Conservation (phyloP, 129 eudicot species). For the Tagetes patula region DNA sequence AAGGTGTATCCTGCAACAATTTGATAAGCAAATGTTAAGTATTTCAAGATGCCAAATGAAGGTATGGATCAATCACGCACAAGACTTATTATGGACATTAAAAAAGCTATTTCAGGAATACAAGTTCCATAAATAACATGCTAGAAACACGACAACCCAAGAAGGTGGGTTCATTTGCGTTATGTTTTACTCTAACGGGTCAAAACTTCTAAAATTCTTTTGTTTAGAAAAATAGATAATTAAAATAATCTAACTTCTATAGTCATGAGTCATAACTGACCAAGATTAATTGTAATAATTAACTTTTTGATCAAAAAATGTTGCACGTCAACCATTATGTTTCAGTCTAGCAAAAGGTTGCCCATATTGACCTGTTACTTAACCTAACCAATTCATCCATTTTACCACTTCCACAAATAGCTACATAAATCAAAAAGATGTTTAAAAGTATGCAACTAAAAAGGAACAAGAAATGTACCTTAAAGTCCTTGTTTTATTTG, state of each 20-base stretch:
- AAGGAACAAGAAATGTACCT: conserved; percentile 44
- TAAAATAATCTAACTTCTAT: background rate
- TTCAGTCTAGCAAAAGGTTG: background rate
- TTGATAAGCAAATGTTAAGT: background rate
- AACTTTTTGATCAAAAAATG: background rate
- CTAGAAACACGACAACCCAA: background rate
- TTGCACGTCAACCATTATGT: background rate
- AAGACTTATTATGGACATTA: too few species aligned
- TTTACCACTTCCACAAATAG: background rate
- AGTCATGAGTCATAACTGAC: background rate
- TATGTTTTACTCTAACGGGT: background rate
- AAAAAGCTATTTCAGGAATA: background rate
- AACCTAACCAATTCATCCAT: background rate
- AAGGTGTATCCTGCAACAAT: conserved; percentile 35
- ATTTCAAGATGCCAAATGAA: conserved; percentile 1
- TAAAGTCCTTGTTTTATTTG: conserved; percentile 90
- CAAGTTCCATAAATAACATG: background rate
- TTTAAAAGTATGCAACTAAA: background rate
- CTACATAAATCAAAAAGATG: background rate
- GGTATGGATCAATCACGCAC: background rate
- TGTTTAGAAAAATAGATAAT: background rate
- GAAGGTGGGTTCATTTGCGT: background rate
- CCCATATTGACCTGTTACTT: background rate
- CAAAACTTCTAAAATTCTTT: background rate
- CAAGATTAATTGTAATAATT: background rate